Conservation (phyloP, 129 eudicot genomes). For the Rutidosis leptorrhynchoides region DNA sequence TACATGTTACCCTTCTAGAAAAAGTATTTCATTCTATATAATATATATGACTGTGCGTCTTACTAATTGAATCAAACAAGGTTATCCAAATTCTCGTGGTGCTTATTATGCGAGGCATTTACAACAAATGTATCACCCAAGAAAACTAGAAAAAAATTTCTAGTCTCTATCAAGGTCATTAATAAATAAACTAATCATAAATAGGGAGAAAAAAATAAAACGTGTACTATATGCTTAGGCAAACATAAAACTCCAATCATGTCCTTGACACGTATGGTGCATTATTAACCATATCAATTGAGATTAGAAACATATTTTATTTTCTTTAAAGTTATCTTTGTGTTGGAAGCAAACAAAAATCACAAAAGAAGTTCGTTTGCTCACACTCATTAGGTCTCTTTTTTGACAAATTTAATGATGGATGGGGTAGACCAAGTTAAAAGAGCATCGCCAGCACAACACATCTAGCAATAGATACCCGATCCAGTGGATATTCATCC, state of each 20-base stretch:
- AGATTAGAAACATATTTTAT: background rate
- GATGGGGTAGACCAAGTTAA: conserved; percentile 13
- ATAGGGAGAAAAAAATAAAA: too few species aligned
- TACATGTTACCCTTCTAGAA: too few species aligned
- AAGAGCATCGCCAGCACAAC: conserved; percentile 1
- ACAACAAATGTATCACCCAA: background rate
- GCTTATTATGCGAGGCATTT: background rate
- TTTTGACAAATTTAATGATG: background rate
- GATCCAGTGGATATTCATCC: too few species aligned
- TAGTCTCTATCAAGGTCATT: background rate
- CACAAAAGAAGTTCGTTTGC: background rate
- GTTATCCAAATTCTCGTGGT: conserved; percentile 21
- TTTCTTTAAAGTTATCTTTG: background rate
- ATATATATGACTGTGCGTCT: too few species aligned
- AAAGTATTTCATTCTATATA: too few species aligned
- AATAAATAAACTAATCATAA: too few species aligned
- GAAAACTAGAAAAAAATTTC: background rate
- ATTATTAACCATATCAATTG: too few species aligned
- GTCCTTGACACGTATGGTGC: background rate
- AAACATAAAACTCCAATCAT: background rate
- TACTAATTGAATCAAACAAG: background rate
- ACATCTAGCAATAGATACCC: too few species aligned
- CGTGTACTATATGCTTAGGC: background rate
- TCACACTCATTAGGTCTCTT: background rate
- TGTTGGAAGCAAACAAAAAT: background rate